phyloP scores from a whole-genome alignment of 1,139 yeast species.

The Ashbya aceris region DNA sequence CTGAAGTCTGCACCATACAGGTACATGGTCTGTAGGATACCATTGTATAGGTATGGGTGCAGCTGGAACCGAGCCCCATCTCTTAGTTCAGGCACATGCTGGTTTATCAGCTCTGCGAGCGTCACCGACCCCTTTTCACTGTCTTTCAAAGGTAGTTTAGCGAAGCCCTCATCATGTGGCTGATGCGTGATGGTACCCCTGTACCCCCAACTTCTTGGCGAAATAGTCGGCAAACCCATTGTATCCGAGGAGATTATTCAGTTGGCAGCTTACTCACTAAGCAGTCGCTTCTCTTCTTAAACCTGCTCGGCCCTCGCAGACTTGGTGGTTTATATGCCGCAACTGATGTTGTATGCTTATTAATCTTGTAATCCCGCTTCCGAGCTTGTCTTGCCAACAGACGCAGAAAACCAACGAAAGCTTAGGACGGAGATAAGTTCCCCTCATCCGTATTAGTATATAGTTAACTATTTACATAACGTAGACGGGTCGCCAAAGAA shows the following conservation, averaged over 20 bases:
- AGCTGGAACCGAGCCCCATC: slow-evolving; percentile 43
- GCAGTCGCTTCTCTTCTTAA: too few relatives aligned
- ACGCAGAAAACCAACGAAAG: not conserved
- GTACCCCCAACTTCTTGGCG: slow-evolving; percentile 34
- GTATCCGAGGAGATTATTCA: not conserved
- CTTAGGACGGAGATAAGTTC: slow-evolving; percentile 3
- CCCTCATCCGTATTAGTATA: not conserved
- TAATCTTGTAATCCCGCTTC: not conserved
- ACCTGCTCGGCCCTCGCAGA: too few relatives aligned
- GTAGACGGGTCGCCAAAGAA: not conserved
- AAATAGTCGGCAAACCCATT: slow-evolving; percentile 19
- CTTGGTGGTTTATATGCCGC: too few relatives aligned
- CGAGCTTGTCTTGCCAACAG: not conserved
- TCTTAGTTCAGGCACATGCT: slow-evolving; percentile 39
- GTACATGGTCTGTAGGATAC: slow-evolving; percentile 67
- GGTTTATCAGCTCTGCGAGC: slow-evolving; percentile 33
- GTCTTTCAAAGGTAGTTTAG: slow-evolving; percentile 34
- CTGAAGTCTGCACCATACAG: slow-evolving; percentile 49
- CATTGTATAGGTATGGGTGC: slow-evolving; percentile 59
- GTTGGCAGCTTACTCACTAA: too few relatives aligned
- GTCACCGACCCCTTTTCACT: slow-evolving; percentile 21
- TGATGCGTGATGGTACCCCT: slow-evolving; percentile 35
- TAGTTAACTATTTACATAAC: not conserved
- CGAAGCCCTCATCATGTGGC: slow-evolving; percentile 30
- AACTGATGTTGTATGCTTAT: too few relatives aligned